Base-by-base conservation (phyloP, 805 yeast genomes). In the Blastobotrys mokoenaii region DNA sequence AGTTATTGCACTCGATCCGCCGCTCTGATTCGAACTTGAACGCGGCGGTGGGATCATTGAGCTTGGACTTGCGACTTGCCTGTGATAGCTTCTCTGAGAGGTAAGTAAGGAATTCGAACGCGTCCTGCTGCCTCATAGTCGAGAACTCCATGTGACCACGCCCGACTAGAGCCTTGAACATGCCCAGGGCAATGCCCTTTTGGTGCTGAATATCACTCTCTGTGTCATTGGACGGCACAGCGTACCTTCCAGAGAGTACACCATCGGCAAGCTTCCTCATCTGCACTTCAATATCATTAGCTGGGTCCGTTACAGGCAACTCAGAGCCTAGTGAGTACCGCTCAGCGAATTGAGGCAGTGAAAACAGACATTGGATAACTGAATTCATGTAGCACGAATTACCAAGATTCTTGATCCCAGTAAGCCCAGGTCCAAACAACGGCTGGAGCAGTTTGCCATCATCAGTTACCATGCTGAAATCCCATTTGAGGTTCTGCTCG, bases 401-500 rank as follows among this genome's bases (percentile, higher is more conserved):
- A 2, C 98, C 98, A 51, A 93, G 66, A 58, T 93, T 93, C 54
- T 83, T 79, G 59, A 93, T 65, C 0, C 98, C 99, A 0, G 95
- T 85, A 29, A 84, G 68, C 0, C 79, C 84, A 5, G 79, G 69
- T 0, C 97, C 98, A 60, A 72, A 79, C 1, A 90, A 67, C 1
- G 86, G 85, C 10, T 62, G 56, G 44, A 84, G 66, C 40, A 73
- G 73, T 38, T 73, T 76, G 32, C 96, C 96, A 49, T 78, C 69
- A 1, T 79, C 76, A 42, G 80, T 80, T 12, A 79, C 80, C 76
- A 89, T 76, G 49, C 79, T 77, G 65, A 93, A 93, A 51, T 90
- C 95, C 96, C 97, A 93, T 53, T 82, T 82, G 64, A 87, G 59
- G 61, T 93, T 93, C 59, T 89, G 97, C 60, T 89, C 97, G 45